phyloP scores from a whole-genome alignment of 441 rosid genomes.

The Caryocar brasiliense region DNA sequence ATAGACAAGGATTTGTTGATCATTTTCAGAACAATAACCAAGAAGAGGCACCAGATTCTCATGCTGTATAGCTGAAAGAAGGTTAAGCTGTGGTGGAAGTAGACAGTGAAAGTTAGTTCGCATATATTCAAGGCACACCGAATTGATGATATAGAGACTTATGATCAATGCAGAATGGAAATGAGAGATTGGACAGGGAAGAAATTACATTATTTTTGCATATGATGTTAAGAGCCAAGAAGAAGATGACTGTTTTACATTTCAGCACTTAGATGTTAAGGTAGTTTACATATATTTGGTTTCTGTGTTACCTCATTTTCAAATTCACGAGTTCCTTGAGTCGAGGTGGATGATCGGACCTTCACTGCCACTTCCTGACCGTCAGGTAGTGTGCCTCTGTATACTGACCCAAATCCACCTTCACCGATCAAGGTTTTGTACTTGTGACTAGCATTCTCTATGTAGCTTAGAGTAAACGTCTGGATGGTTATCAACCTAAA shows the following conservation, averaged over 20 bases:
- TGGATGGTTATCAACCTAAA: slow-evolving; percentile 42
- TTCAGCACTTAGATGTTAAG: neutral
- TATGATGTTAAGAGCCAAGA: neutral
- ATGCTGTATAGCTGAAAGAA: slow-evolving; percentile 56
- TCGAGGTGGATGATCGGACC: slow-evolving; percentile 69
- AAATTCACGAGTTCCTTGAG: slow-evolving; percentile 68
- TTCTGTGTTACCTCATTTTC: slow-evolving; percentile 52
- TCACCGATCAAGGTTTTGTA: slow-evolving; percentile 60
- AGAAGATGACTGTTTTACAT: neutral
- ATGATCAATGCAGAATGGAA: neutral
- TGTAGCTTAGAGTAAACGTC: slow-evolving; percentile 30
- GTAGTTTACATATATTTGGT: neutral
- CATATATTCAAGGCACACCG: neutral
- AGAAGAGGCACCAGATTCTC: slow-evolving; percentile 68
- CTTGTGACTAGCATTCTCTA: slow-evolving; percentile 43
- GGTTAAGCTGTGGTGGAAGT: slow-evolving; percentile 40
- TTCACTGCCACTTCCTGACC: slow-evolving; percentile 75
- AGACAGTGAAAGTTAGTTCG: slow-evolving; percentile 5
- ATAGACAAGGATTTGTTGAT: slow-evolving; percentile 68
- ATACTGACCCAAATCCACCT: slow-evolving; percentile 73
- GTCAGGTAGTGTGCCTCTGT: slow-evolving; percentile 47
- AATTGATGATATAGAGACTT: no score
- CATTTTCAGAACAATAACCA: slow-evolving; percentile 60
- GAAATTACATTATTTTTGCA: neutral
- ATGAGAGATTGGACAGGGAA: neutral